phyloP scores from a whole-genome alignment of 768 basidiomycete species.

The Lepiota subincarnata region DNA sequence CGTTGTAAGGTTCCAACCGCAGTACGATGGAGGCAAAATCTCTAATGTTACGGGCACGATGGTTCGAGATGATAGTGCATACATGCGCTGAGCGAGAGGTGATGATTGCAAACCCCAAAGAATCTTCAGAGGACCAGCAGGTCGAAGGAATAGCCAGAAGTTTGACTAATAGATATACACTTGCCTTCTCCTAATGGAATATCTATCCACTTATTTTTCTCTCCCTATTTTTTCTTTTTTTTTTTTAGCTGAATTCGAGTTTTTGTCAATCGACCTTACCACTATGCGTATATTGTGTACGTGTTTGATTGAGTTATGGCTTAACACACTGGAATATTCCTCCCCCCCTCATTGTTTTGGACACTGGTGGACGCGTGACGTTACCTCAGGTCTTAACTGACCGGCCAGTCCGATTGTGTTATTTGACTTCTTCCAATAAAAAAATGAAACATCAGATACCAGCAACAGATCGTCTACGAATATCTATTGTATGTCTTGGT shows the following conservation, averaged over 20 bases:
- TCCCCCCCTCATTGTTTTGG: too few species aligned
- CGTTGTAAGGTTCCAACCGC: constrained; percentile 9
- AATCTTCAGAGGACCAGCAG: background rate
- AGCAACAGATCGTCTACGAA: constrained; percentile 32
- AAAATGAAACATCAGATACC: constrained; percentile 1
- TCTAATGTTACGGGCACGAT: background rate
- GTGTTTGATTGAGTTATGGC: constrained; percentile 5
- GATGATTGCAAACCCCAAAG: background rate
- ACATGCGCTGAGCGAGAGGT: background rate
- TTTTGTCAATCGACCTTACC: background rate
- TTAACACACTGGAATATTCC: too few species aligned
- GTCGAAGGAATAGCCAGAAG: background rate
- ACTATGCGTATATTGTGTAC: background rate
- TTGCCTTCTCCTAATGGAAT: constrained; percentile 6
- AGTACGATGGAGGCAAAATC: background rate
- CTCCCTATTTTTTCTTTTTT: background rate
- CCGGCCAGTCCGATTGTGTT: too few species aligned
- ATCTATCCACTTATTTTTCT: background rate
- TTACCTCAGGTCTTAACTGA: constrained; percentile 4
- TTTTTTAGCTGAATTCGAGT: background rate
- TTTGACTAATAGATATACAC: constrained; percentile 6
- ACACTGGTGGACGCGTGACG: background rate
- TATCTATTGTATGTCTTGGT: constrained; percentile 34
- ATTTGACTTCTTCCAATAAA: background rate
- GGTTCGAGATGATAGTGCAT: constrained; percentile 2